Evolutionary conservation across 495 filamentous ascomycete species (phyloP), one percentile per base, ranked within the genome.

Genomic region (Trichocladium antarcticum): DNA sequence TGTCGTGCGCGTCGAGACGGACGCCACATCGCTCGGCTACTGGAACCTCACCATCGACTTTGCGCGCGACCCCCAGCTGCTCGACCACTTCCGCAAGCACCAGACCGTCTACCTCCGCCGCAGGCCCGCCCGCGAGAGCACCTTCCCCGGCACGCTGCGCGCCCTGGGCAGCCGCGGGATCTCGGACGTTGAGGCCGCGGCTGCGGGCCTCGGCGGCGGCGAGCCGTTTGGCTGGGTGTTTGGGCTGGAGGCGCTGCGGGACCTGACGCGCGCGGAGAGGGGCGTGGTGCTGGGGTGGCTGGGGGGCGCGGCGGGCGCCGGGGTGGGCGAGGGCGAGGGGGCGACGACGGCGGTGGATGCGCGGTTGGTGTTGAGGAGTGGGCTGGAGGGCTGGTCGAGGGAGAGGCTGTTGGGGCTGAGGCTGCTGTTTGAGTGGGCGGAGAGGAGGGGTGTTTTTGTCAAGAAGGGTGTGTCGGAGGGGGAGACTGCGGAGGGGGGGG

Each of bases 31-130:
- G 32, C 68, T 78, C 8, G 83, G 87, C 46, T 87, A 88, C 67
- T 97, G 92, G 92, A 82, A 83, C 22, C 69, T 95, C 5, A 77
- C 80, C 16, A 72, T 99, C 6, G 83, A 95, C 59, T 85, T 99
- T 50, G 74, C 73, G 16, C 65, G 70, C 43, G 79, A 88, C 34
- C 71, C 80, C 0, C 63, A 67, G 0, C 80, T 84, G 43, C 68
- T 80, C n/a, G 72, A 79, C 0, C 77, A 82, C 29, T 96, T 98
- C 67, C 71, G 73, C 22, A 70, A 68, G 12, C 83, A 81, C 32
- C 88, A 94, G 65, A 85, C 78, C 0, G 68, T 99, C 27, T 88
- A 81, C 55, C 79, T 98, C 4, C 79, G 87, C 32, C 77, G 85
- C n/a, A 79, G 89, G 40, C 78, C 85, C 37, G 73, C 83, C 37